Conservation (phyloP, 306 rosid species). For the barrel medic (Medicago truncatula) region MtrunA17r5.0-ANR NC_053042.1:45185501-45186000, state of each 20-base stretch:
- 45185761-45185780: too few relatives aligned
- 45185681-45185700: background rate
- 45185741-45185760: background rate
- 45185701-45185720: too few relatives aligned
- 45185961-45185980: slow-evolving; percentile 1
- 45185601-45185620: slow-evolving; percentile 28
- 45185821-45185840: too few relatives aligned
- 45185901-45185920: background rate
- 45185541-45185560: slow-evolving; percentile 84
- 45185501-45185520: slow-evolving; percentile 62
- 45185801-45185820: too few relatives aligned
- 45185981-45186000: slow-evolving; percentile 3
- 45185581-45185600: slow-evolving; percentile 1
- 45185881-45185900: too few relatives aligned
- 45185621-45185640: background rate
- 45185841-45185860: too few relatives aligned
- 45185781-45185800: too few relatives aligned
- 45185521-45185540: slow-evolving; percentile 88
- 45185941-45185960: background rate
- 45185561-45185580: slow-evolving; percentile 65
- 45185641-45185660: slow-evolving; percentile 20
- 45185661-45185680: slow-evolving; percentile 14
- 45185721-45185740: background rate
- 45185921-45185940: background rate
- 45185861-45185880: too few relatives aligned